Percentiles rank a stretch among this genome's conserved stretches.
Evolutionary conservation across 306 rosid genomes (phyloP).

Genomic region (Medicago arabica): DNA sequence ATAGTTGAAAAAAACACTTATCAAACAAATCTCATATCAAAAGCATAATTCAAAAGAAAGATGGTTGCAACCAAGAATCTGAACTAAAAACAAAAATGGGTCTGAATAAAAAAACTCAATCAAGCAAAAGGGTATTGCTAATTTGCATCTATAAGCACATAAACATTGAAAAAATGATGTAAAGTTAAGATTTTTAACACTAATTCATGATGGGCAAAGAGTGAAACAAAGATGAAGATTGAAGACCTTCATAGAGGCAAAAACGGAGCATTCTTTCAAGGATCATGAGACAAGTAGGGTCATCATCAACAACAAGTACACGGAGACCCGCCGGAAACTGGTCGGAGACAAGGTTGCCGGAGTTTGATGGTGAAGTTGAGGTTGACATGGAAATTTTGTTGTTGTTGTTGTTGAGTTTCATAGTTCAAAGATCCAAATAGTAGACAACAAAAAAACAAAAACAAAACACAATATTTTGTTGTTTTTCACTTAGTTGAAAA

Average conservation of each 20-base stretch:
- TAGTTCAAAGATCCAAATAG: constrained; percentile 51
- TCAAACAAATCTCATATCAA: constrained; percentile 47
- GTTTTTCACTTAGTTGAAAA: constrained; percentile 39
- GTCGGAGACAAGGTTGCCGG: constrained; percentile 54
- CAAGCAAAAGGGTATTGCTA: constrained; percentile 7
- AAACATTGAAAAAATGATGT: background rate
- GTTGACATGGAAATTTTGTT: constrained; percentile 65
- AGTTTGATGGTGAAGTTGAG: constrained; percentile 55
- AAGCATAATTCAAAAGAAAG: constrained; percentile 8
- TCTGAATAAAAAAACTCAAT: background rate
- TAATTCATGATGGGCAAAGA: constrained; percentile 18
- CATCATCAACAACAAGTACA: constrained; percentile 94
- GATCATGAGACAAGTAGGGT: constrained; percentile 93
- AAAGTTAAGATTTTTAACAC: constrained; percentile 10
- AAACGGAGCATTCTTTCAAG: constrained; percentile 89
- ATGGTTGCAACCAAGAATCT: constrained; percentile 25
- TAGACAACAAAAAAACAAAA: constrained; percentile 10
- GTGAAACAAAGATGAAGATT: constrained; percentile 17
- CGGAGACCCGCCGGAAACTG: constrained; percentile 94
- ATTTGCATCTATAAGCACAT: constrained; percentile 5
- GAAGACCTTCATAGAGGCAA: constrained; percentile 82
- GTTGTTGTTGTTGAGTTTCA: constrained; percentile 62
- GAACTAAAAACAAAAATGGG: background rate
- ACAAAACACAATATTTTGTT: background rate
- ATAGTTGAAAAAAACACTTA: constrained; percentile 1